A percentile compares a stretch with the other conserved stretches of the same genome.
Conservation (phyloP, 2,329 filamentous ascomycete species). For the Colletotrichum liaoningense region DNA sequence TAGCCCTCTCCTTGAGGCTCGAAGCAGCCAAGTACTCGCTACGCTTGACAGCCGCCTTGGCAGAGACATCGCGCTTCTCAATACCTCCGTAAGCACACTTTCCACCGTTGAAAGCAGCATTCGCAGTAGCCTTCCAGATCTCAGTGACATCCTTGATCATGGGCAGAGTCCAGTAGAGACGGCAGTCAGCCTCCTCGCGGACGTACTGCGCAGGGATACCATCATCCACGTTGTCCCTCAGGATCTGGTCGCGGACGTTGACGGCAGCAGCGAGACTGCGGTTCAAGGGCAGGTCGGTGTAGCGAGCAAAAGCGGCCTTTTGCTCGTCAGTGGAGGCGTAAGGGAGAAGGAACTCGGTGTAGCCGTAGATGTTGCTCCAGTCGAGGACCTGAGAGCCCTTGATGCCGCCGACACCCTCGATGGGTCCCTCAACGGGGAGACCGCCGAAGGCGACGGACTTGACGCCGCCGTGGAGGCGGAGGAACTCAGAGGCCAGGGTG, state of each 20-base stretch:
- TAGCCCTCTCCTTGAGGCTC: background rate
- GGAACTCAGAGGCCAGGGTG: constrained; percentile 65
- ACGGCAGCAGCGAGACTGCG: constrained; percentile 47
- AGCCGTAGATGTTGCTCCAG: constrained; percentile 44
- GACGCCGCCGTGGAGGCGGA: constrained; percentile 63
- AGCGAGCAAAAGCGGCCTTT: constrained; percentile 44
- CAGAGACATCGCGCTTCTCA: background rate
- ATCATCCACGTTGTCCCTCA: constrained; percentile 48
- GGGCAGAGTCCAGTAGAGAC: constrained; percentile 62
- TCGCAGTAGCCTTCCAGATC: constrained; percentile 58
- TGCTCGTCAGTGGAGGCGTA: constrained; percentile 44
- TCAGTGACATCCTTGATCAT: constrained; percentile 59
- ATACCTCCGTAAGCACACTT: constrained; percentile 53
- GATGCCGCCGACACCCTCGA: constrained; percentile 65
- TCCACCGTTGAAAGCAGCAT: constrained; percentile 53
- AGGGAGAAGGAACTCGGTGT: constrained; percentile 36
- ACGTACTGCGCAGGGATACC: constrained; percentile 60
- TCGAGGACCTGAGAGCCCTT: constrained; percentile 59
- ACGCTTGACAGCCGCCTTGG: background rate
- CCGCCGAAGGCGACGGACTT: constrained; percentile 66
- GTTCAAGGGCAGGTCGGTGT: constrained; percentile 45
- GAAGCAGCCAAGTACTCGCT: background rate
- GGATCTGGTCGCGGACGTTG: constrained; percentile 54
- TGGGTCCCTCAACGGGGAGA: constrained; percentile 55
- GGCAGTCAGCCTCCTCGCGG: constrained; percentile 60